Base-by-base conservation (phyloP, 352 stramenopile genomes). In the Globisporangium sylvaticum region DNA sequence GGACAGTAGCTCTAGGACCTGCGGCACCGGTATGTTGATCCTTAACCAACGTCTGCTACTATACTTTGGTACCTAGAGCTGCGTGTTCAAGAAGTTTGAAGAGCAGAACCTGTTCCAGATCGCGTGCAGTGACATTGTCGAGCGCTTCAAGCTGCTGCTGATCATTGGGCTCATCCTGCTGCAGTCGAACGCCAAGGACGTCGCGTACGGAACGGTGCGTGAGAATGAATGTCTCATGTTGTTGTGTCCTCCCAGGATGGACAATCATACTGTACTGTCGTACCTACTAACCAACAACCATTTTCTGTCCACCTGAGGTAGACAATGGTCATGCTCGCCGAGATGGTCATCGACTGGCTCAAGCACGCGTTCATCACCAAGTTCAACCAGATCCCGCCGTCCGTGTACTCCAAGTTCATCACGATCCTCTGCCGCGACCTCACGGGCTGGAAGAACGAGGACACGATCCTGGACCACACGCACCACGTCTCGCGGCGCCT, bases 331-430 rank as follows among this genome's bases (percentile, higher is more conserved):
- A 89, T 97, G 66, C 69, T 89, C 10, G 88, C 90, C 14, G 96
- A 99, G 77, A 91, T 98, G 72, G 68, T 99, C 59, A 96, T 97
- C 61, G 97, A 99, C 80, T 99, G 95, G 94, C 92, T 99, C 64
- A 99, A 99, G 79, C 97, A 99, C 76, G 93, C 92, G 4, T 99
- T 99, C 78, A 99, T 99, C 69, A 98, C 94, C 58, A 99, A 99
- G 69, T 99, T 99, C 79, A 99, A 99, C 74, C 87, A 94, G 52
- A 94, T 99, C 54, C 84, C 95, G 39, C 94, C 95, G 37, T 82
- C 72, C 3, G 85, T 98, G 31, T 99, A 99, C 76, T 90, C 85
- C 60, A 97, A 99, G 72, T 99, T 98, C 76, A 88, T 91, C 63
- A 96, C 97, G 15, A 90, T 98, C 39, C 79, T 99, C 14, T 96